Evolutionary conservation across 495 filamentous ascomycete genomes (phyloP), one percentile per base, ranked within the genome.

Genomic region (Aspergillus sclerotiicarbonarius): DNA sequence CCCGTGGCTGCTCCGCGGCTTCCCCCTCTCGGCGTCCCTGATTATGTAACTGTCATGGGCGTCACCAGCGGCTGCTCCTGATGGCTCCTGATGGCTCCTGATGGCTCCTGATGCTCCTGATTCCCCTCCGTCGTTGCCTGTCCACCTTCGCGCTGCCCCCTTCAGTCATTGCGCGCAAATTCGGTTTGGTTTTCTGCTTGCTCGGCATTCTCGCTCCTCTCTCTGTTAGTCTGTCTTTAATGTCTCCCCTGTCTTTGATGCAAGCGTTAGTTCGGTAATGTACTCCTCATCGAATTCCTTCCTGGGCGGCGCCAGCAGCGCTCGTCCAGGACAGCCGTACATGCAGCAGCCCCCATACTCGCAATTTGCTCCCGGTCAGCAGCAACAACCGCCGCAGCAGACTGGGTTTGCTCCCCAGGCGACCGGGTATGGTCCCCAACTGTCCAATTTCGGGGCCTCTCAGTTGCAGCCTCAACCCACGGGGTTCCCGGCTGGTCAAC

Each of bases 281-380:
- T 96, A 87, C 78, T 92, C 91, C 43, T 89, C 87, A 67, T 90
- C 91, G 57, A 92, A 87, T 78, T 87, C 90, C 50, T 96, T 86
- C 69, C 78, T 94, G 59, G 90, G 90, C 67, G 86, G 86, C 74
- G 83, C 79, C 71, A 89, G 86, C 72, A 87, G 76, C 75, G 78
- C 83, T 69, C 90, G 89, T 59, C 89, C 90, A 8, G 88, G 86
- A 56, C 82, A 84, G 72, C 73, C 74, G 66, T 77, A 72, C 71
- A 68, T 79, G 56, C 78, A 76, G 59, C 76, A 76, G 57, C 80
- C 55, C 75, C 74, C 66, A 58, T 75, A 72, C 69, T 71, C 76
- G 57, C 74, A 75, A 74, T 75, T 71, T 67, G 74, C 65, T 51
- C 73, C 75, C 54, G 77, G 75, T 56, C 76, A 80, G 63, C 80